Evolutionary conservation across 108 stramenopile species (phyloP).

Genomic region (Skeletonema marinoi): DNA sequence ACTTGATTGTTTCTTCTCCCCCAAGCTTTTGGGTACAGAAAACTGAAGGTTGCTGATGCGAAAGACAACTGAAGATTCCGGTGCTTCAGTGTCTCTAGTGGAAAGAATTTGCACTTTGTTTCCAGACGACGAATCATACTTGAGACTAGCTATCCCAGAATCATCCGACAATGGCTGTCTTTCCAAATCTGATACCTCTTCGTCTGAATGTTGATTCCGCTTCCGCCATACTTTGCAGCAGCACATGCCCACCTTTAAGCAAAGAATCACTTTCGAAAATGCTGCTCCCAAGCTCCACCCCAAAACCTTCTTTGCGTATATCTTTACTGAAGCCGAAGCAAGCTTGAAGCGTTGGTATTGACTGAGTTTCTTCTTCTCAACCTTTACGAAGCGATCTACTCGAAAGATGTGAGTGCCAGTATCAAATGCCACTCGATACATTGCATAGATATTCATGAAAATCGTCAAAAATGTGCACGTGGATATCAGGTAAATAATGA

Average conservation of each 20-base stretch:
- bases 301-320: neutral
- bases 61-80: constrained; percentile 17
- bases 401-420: constrained; percentile 40
- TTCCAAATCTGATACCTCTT: constrained; percentile 9
- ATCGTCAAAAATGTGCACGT: constrained; percentile 43
- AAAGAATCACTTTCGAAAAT: neutral
- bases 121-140: neutral
- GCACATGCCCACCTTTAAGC: neutral
- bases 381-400: constrained; percentile 41
- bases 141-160: neutral
- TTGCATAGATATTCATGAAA: constrained; percentile 46
- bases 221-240: constrained; percentile 10
- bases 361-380: constrained; percentile 21
- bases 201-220: neutral
- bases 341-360: constrained; percentile 4
- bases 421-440: constrained; percentile 66
- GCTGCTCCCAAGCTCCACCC: neutral
- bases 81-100: constrained; percentile 14
- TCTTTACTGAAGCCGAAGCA: neutral
- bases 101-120: constrained; percentile 2
- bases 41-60: constrained; percentile 31
- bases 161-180: constrained; percentile 17
- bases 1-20: constrained; percentile 16
- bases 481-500: constrained; percentile 85
- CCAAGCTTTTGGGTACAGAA: constrained; percentile 30